Evolutionary conservation across 1,284 basidiomycete species (phyloP).

Genomic region (Malassezia equina): DNA sequence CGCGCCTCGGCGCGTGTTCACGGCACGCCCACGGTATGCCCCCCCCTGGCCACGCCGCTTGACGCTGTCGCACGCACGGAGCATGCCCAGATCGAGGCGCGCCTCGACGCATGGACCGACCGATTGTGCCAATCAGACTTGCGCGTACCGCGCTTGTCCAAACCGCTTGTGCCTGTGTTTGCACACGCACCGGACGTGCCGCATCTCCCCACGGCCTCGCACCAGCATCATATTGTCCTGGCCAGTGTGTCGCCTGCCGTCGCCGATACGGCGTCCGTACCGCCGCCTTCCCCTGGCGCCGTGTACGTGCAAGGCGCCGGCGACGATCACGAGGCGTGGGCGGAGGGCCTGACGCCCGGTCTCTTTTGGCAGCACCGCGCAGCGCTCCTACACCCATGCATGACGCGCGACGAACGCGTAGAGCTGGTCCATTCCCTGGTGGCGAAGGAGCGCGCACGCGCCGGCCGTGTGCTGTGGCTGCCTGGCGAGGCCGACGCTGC

Average conservation of each 20-base stretch:
- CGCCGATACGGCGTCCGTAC: background rate
- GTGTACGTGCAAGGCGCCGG: slow-evolving; percentile 77
- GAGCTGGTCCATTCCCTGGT: slow-evolving; percentile 53
- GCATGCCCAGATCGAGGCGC: slow-evolving; percentile 60
- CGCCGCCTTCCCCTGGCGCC: background rate
- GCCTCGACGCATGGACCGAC: slow-evolving; percentile 60
- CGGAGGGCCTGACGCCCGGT: slow-evolving; percentile 63
- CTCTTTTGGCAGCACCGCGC: slow-evolving; percentile 61
- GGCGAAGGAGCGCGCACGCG: background rate
- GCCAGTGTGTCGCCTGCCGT: slow-evolving; percentile 51
- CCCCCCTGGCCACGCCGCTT: slow-evolving; percentile 28
- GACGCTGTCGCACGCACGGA: slow-evolving; percentile 52
- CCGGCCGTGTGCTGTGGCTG: slow-evolving; percentile 1
- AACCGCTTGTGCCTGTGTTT: slow-evolving; percentile 61
- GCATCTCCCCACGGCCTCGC: background rate
- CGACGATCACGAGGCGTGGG: slow-evolving; percentile 79
- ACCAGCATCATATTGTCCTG: slow-evolving; percentile 10
- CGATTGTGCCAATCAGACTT: slow-evolving; percentile 53
- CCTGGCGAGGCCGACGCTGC: background rate
- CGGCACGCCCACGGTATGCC: slow-evolving; percentile 25
- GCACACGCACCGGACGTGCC: slow-evolving; percentile 42
- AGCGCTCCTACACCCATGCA: slow-evolving; percentile 52
- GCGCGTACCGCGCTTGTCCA: slow-evolving; percentile 47
- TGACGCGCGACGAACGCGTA: slow-evolving; percentile 52
- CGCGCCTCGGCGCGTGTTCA: slow-evolving; percentile 51